Base-by-base conservation (phyloP, 768 basidiomycete species). In the Lanmaoa pseudosensibilis region DNA sequence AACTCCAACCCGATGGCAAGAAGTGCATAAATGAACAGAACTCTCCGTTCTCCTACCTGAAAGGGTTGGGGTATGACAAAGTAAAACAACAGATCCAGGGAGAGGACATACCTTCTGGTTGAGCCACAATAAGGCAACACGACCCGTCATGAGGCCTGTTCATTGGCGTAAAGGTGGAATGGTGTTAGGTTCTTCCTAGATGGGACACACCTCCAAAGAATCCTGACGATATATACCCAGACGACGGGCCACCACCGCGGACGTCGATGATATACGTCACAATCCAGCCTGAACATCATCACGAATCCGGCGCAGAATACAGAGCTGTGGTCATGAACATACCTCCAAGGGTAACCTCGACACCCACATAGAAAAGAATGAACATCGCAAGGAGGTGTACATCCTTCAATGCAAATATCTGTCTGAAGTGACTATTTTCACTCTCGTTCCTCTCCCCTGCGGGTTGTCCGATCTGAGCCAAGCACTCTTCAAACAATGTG, bases 381-480 rank as follows among this genome's bases (percentile, higher is more conserved):
- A 86, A 89, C 59, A 84, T 71, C 0, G 87, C 85, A 5, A 89
- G 72, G 18, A 83, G 69, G 58, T 88, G 86, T 1, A 88, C 85
- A 0, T 77, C 76, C 54, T 75, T 80, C 46, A 77, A 73, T 2
- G 65, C 55, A 48, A 88, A 61, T 53, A 88, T 84, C 58, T 86
- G 80, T 21, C 74, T 73, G 66, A 81, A 74, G 13, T 74, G 75
- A 63, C 67, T 76, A 10, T 56, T 59, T 50, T 65, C 77, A 45
- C 65, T 74, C 30, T 69, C 66, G 9, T 63, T 69, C 25, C 65
- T 72, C 57, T 80, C 78, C 0, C 65, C 70, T 2, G 74, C 61
- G 0, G 69, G 63, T 58, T 85, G 79, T 9, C 86, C 87, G 13
- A 83, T 82, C 58, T 80, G 69, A 1, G 64, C 57, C 18, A 86